Base-by-base conservation (phyloP, 225 moss, liverwort and hornwort genomes). In the Lunularia cruciata region DNA sequence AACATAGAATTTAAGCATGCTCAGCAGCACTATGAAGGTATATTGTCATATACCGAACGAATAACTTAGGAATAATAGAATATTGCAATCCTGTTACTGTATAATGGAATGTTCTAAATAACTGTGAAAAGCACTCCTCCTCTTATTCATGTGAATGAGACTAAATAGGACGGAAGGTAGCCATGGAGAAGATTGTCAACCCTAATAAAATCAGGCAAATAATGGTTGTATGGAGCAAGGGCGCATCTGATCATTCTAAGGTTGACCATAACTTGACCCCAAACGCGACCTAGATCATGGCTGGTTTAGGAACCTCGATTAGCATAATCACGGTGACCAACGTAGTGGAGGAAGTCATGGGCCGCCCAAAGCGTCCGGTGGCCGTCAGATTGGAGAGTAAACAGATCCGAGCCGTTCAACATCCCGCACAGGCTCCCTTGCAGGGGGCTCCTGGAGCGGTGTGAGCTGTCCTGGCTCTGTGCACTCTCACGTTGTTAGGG, bases 291-390 rank as follows among this genome's bases (percentile, higher is more conserved):
- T 16, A 43, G 12, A 43, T 43, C 3, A 43, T 48, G 48, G n/a
- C 19, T 6, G 48, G n/a, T 8, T 48, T 48, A 48, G n/a, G 48
- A 48, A 6, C 19, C 48, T 13, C 5, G n/a, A 48, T 48, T 48
- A 48, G 19, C 19, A 20, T 48, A 48, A 2, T 0, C 48, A 48
- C 48, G n/a, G n/a, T n/a, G n/a, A 48, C n/a, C 19, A 6, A 48
- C 48, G n/a, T 48, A 59, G 61, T 61, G 61, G 61, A 39, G 61
- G 40, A 32, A 38, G 61, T 61, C 61, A 61, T 61, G 38, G 61
- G 61, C 22, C 61, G 14, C 38, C n/a, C 61, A 39, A 3, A 37
- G 18, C 8, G 38, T 23, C 0, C 10, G 11, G 34, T 3, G 13
- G 27, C 61, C 61, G 38, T 61, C 12, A 12, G 61, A 61, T 60